phyloP scores from a whole-genome alignment of 345 rosid genomes.

The Aurinia saxatilis region DNA sequence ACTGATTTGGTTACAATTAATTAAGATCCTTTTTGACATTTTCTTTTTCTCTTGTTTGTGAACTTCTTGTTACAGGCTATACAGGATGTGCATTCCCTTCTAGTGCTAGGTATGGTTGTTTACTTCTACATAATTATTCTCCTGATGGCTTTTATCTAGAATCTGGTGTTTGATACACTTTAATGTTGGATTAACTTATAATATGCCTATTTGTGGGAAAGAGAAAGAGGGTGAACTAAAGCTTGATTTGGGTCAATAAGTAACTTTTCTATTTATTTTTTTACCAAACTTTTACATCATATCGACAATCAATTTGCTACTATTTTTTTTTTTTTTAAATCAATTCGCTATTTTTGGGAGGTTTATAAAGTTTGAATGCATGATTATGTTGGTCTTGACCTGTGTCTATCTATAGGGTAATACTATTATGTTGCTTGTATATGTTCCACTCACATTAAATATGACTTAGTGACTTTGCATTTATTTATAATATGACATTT shows the following conservation, averaged over 20 bases:
- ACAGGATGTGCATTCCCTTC: slow-evolving; percentile 37
- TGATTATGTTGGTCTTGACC: not conserved
- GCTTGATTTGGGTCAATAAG: not conserved
- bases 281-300: not conserved
- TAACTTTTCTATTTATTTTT: not conserved
- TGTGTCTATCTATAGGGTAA: not conserved
- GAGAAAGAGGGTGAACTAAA: not conserved
- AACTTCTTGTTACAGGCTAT: slow-evolving; percentile 22
- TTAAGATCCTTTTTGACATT: not conserved
- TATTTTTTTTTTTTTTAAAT: too few species aligned
- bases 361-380: slow-evolving; percentile 2
- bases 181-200: not conserved
- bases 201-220: slow-evolving; percentile 1
- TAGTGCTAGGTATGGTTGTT: slow-evolving; percentile 29
- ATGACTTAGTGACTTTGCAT: not conserved
- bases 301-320: not conserved
- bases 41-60: not conserved
- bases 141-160: not conserved
- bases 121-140: not conserved
- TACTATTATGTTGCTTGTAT: not conserved
- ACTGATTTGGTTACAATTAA: not conserved
- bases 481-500: not conserved
- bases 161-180: not conserved
- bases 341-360: not conserved
- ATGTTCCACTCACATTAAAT: not conserved